phyloP scores from a whole-genome alignment of 352 stramenopile genomes.

The Phytophthora nicotianae region DNA sequence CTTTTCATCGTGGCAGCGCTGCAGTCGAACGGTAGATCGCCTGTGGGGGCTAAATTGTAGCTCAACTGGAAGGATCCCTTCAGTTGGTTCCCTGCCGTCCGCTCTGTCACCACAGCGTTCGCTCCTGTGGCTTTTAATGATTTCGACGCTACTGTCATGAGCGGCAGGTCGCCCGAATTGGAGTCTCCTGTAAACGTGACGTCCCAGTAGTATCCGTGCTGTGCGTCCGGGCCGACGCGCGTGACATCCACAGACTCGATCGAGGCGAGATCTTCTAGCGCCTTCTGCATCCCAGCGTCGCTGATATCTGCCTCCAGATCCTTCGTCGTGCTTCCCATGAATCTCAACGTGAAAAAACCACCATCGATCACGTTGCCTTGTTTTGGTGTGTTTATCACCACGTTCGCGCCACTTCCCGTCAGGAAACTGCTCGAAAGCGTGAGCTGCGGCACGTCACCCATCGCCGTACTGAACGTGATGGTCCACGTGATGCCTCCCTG shows the following conservation, averaged over 20 bases:
- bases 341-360: conserved; percentile 93
- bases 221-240: conserved; percentile 52
- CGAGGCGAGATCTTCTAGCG: conserved; percentile 58
- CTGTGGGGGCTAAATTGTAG: conserved; percentile 59
- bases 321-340: conserved; percentile 87
- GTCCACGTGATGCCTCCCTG: conserved; percentile 93
- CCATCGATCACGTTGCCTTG: conserved; percentile 72
- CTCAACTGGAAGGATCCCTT: conserved; percentile 65
- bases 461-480: conserved; percentile 80
- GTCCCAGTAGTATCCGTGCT: conserved; percentile 75
- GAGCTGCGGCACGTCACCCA: conserved; percentile 69
- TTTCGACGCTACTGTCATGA: conserved; percentile 53
- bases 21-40: conserved; percentile 80
- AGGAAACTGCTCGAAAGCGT: conserved; percentile 72
- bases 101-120: conserved; percentile 40
- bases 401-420: conserved; percentile 71
- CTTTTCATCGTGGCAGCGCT: conserved; percentile 71
- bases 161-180: conserved; percentile 67
- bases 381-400: conserved; percentile 61
- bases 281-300: conserved; percentile 63
- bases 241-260: conserved; percentile 71
- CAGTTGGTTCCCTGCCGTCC: conserved; percentile 67
- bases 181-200: conserved; percentile 79
- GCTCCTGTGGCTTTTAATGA: conserved; percentile 47
- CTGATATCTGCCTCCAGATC: conserved; percentile 87